These are phyloP conservation scores for Gracilaria domingensis DNA, from an alignment of 23 red algal genomes.

Conservation along the genomic window DNA sequence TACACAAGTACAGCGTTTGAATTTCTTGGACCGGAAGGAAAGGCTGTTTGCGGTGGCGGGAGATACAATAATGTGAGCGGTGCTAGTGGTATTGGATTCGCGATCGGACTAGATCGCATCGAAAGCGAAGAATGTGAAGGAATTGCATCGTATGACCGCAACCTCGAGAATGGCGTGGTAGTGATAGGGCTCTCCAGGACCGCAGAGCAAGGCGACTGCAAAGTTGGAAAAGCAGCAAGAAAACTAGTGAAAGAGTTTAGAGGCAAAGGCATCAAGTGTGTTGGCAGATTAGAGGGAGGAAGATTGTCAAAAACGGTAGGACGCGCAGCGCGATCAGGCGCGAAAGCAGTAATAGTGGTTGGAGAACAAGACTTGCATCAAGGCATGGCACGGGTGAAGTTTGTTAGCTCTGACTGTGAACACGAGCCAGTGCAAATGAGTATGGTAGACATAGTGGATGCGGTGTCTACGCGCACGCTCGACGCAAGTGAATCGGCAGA, in stretches of 20 bases:
- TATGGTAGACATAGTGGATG: neutral
- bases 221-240: slow-evolving; percentile 30
- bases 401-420: slow-evolving; percentile 1
- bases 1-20: slow-evolving; percentile 79
- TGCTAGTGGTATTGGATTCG: slow-evolving; percentile 64
- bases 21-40: slow-evolving; percentile 54
- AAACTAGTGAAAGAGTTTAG: slow-evolving; percentile 48
- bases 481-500: neutral
- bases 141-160: slow-evolving; percentile 41
- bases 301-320: slow-evolving; percentile 38
- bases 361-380: slow-evolving; percentile 42
- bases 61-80: slow-evolving; percentile 56
- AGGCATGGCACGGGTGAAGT: slow-evolving; percentile 37
- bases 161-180: slow-evolving; percentile 39
- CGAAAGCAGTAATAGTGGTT: slow-evolving; percentile 41
- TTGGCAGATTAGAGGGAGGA: slow-evolving; percentile 19
- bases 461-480: neutral
- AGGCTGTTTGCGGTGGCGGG: slow-evolving; percentile 70
- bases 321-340: slow-evolving; percentile 36
- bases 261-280: slow-evolving; percentile 16
- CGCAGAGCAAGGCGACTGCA: neutral
- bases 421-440: neutral
- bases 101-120: slow-evolving; percentile 63
- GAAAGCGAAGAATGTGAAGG: slow-evolving; percentile 45
- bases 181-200: slow-evolving; percentile 28